Conservation (phyloP, 352 stramenopile species). For the Globisporangium uncinulatum region DNA sequence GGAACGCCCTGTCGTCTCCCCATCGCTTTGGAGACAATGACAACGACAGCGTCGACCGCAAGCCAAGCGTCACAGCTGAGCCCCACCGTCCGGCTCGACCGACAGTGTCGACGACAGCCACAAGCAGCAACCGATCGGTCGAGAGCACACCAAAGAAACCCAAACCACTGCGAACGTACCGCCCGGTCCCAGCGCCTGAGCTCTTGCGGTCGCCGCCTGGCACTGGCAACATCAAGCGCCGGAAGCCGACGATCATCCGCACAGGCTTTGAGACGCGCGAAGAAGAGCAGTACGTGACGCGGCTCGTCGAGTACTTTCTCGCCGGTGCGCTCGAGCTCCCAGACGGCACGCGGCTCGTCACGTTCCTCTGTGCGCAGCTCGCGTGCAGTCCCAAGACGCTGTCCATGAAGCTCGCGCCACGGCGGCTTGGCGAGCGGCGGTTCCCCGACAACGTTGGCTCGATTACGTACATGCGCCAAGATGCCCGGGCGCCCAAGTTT, state of each 20-base stretch:
- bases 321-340: slow-evolving; percentile 42
- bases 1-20: too few species aligned
- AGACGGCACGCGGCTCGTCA: slow-evolving; percentile 51
- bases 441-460: slow-evolving; percentile 55
- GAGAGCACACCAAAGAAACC: slow-evolving; percentile 3
- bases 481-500: slow-evolving; percentile 3
- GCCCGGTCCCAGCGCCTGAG: neutral
- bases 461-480: slow-evolving; percentile 43
- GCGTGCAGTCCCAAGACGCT: slow-evolving; percentile 46
- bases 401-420: slow-evolving; percentile 65
- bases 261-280: slow-evolving; percentile 64
- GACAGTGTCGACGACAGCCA: neutral
- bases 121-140: too few species aligned
- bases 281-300: slow-evolving; percentile 53
- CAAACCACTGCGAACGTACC: neutral
- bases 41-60: too few species aligned
- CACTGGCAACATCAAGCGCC: slow-evolving; percentile 21
- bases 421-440: slow-evolving; percentile 38
- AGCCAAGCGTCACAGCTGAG: neutral
- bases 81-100: too few species aligned
- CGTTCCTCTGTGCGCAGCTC: slow-evolving; percentile 54
- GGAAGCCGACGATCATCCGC: slow-evolving; percentile 62
- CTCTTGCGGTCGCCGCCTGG: slow-evolving; percentile 10
- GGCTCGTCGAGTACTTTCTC: slow-evolving; percentile 62
- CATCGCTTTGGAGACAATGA: too few species aligned